Percentiles rank a stretch among this genome's conserved stretches.
phyloP scores from a whole-genome alignment of 1,284 basidiomycete species.

The Taiwanofungus camphoratus region DNA sequence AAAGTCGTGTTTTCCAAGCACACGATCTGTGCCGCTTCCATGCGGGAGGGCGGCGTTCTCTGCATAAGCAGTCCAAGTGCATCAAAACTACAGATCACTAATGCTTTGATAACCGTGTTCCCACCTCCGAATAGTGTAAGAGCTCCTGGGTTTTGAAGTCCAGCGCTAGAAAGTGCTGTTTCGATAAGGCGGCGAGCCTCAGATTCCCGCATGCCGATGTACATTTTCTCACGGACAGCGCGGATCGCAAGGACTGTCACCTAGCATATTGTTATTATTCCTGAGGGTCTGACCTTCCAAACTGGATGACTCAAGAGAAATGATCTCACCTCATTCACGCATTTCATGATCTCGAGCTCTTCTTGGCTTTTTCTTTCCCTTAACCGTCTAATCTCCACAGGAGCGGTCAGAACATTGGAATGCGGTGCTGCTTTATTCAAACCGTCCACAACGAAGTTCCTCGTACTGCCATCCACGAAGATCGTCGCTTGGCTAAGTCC shows the following conservation, averaged over 20 bases:
- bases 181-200: conserved; percentile 53
- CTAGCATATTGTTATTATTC: conserved; percentile 30
- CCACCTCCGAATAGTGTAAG: conserved; percentile 76
- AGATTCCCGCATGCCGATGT: conserved; percentile 74
- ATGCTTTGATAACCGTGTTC: conserved; percentile 16
- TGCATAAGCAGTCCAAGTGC: conserved; percentile 24
- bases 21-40: conserved; percentile 67
- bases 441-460: conserved; percentile 60
- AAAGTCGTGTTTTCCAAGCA: conserved; percentile 53
- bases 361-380: conserved; percentile 70
- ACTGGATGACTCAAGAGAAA: background rate
- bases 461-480: conserved; percentile 55
- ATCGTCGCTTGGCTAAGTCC: conserved; percentile 33
- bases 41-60: conserved; percentile 85
- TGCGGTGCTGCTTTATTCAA: conserved; percentile 41
- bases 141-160: conserved; percentile 52
- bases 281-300: background rate
- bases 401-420: conserved; percentile 40
- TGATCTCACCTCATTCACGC: conserved; percentile 67
- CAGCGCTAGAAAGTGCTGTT: conserved; percentile 49
- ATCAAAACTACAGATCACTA: background rate
- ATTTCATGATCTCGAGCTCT: conserved; percentile 70
- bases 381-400: conserved; percentile 49
- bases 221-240: conserved; percentile 54
- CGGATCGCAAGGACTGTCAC: conserved; percentile 73